A percentile compares a stretch with the other conserved stretches of the same genome.
Evolutionary conservation across 2,329 filamentous ascomycete genomes (phyloP).

Genomic region (Cordyceps fumosorosea): DNA sequence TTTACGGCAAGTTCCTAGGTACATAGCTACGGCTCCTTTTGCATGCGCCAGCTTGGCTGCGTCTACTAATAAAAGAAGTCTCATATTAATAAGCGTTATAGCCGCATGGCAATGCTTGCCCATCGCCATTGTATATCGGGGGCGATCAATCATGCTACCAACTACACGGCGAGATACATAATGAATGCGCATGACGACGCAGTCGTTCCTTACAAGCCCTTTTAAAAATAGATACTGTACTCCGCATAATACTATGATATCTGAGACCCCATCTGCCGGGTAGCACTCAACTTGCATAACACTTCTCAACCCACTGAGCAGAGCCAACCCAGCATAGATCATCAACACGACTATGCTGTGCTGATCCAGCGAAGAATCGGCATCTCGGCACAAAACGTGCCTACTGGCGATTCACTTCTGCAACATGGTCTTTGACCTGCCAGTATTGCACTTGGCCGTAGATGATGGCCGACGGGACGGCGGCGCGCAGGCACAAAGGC

Average conservation of each 20-base stretch:
- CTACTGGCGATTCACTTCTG: slow-evolving; percentile 63
- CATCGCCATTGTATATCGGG: neutral
- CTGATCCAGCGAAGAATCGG: slow-evolving; percentile 62
- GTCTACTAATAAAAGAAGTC: neutral
- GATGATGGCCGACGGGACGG: slow-evolving; percentile 62
- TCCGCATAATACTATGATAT: neutral
- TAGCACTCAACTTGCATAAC: neutral
- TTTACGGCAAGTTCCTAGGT: neutral
- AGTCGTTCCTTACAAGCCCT: neutral
- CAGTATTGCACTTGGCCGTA: slow-evolving; percentile 74
- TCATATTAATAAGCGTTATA: neutral
- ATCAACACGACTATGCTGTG: slow-evolving; percentile 35
- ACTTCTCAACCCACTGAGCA: neutral
- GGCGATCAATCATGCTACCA: neutral
- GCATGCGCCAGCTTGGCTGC: neutral
- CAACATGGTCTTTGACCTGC: slow-evolving; percentile 65
- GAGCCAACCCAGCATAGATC: neutral
- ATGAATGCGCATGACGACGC: neutral
- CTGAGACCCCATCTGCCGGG: neutral
- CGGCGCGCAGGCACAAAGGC: slow-evolving; percentile 74
- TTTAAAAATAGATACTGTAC: neutral
- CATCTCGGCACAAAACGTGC: slow-evolving; percentile 65
- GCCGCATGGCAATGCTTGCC: neutral
- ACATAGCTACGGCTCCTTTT: neutral
- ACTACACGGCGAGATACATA: neutral